A percentile compares a stretch with the other conserved stretches of the same genome.
Conservation (phyloP, 225 moss, liverwort and hornwort species). For the Anthoceros angustus region DNA sequence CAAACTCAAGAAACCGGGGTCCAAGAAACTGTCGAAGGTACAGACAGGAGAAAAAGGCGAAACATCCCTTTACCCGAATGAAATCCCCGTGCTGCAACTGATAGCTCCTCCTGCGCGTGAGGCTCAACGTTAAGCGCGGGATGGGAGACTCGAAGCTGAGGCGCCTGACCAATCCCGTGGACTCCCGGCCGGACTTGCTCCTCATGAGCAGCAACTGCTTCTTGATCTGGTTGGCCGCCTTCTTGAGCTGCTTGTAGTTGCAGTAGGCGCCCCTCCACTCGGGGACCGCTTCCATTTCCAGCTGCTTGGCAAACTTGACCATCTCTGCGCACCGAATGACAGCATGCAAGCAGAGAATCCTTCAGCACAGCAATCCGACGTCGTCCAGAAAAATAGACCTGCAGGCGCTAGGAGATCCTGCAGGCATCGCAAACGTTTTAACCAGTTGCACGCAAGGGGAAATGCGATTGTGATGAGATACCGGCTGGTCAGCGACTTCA, state of each 20-base stretch:
- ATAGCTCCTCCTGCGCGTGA: no score
- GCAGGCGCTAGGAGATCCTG: no score
- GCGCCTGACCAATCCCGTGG: not conserved
- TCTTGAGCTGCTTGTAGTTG: conserved; percentile 35
- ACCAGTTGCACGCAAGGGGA: no score
- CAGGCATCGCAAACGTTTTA: no score
- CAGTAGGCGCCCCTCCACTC: conserved; percentile 37
- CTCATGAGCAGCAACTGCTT: not conserved
- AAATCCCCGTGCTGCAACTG: not conserved
- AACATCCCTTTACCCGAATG: not conserved
- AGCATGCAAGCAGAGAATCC: no score
- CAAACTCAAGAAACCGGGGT: not conserved
- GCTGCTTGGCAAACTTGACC: conserved; percentile 43
- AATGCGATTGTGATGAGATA: no score
- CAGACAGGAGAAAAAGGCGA: not conserved
- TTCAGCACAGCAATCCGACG: no score
- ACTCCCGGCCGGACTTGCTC: not conserved
- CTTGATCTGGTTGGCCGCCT: conserved; percentile 15
- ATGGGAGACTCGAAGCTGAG: not conserved
- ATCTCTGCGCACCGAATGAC: conserved; percentile 7
- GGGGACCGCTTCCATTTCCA: conserved; percentile 29
- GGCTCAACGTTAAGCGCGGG: not conserved
- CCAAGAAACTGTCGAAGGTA: not conserved
- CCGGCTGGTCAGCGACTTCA: no score
- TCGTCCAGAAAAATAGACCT: no score